Conservation (phyloP, 495 filamentous ascomycete genomes). For the Hypoxylon lienhwacheense region DNA sequence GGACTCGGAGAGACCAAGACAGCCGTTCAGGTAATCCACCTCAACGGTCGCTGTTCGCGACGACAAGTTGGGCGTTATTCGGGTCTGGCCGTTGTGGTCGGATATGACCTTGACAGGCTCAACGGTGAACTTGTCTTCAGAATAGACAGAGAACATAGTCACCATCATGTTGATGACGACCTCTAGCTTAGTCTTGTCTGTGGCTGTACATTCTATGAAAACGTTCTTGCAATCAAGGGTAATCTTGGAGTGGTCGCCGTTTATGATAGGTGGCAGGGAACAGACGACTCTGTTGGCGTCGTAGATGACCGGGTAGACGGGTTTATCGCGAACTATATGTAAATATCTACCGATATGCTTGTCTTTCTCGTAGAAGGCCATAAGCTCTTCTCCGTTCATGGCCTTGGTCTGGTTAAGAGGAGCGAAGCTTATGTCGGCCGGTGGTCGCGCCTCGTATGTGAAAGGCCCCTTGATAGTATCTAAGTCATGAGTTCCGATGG, state of each 20-base stretch:
- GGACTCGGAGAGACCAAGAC: slow-evolving; percentile 77
- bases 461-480: slow-evolving; percentile 94
- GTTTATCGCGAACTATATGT: slow-evolving; percentile 89
- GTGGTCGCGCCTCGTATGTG: slow-evolving; percentile 89
- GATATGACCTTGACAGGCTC: slow-evolving; percentile 92
- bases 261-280: slow-evolving; percentile 97
- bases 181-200: slow-evolving; percentile 94
- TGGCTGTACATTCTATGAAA: slow-evolving; percentile 97
- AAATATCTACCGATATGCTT: slow-evolving; percentile 71
- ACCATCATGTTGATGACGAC: slow-evolving; percentile 94
- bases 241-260: slow-evolving; percentile 95
- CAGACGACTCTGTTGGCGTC: slow-evolving; percentile 86
- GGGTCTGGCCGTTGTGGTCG: slow-evolving; percentile 80
- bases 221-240: slow-evolving; percentile 84
- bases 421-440: slow-evolving; percentile 87
- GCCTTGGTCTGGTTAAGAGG: slow-evolving; percentile 88
- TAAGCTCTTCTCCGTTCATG: slow-evolving; percentile 86
- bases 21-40: slow-evolving; percentile 88
- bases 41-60: slow-evolving; percentile 77
- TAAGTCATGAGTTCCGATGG: slow-evolving; percentile 96
- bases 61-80: slow-evolving; percentile 76
- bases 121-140: slow-evolving; percentile 82
- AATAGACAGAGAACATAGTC: slow-evolving; percentile 95
- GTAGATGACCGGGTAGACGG: slow-evolving; percentile 95
- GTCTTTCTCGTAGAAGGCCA: slow-evolving; percentile 87